phyloP scores from a whole-genome alignment of 2,329 filamentous ascomycete species.

The Ophiostoma pallidulum region DNA sequence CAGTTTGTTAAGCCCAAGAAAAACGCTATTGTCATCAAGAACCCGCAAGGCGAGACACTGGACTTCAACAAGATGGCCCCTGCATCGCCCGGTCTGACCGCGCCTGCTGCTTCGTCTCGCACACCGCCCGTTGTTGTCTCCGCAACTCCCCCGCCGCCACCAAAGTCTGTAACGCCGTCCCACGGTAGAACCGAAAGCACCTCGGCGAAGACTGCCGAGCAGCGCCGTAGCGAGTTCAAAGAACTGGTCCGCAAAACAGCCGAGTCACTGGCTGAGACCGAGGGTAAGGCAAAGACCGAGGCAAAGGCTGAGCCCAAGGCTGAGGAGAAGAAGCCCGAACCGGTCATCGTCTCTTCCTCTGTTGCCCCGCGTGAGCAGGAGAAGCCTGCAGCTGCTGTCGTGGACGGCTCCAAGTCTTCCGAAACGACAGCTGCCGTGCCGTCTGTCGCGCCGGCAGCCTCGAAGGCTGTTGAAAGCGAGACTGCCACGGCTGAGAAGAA shows the following conservation, averaged over 20 bases:
- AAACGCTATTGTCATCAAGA: constrained; percentile 76
- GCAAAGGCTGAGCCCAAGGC: constrained; percentile 17
- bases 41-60: constrained; percentile 67
- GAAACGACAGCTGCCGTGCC: background rate
- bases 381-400: background rate
- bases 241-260: constrained; percentile 56
- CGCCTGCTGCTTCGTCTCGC: constrained; percentile 44
- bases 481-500: constrained; percentile 1
- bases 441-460: background rate
- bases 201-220: constrained; percentile 62
- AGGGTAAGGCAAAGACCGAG: constrained; percentile 24
- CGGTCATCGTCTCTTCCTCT: constrained; percentile 1
- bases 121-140: constrained; percentile 63
- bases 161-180: constrained; percentile 59
- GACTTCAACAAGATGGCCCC: constrained; percentile 54
- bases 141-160: constrained; percentile 69
- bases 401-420: background rate
- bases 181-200: constrained; percentile 61
- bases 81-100: constrained; percentile 44
- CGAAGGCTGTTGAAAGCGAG: background rate
- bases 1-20: constrained; percentile 48
- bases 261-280: constrained; percentile 17
- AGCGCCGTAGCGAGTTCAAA: constrained; percentile 75
- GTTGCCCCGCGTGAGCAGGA: background rate
- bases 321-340: constrained; percentile 7